phyloP scores from a whole-genome alignment of 768 basidiomycete genomes.

The Mycena kentingensis region DNA sequence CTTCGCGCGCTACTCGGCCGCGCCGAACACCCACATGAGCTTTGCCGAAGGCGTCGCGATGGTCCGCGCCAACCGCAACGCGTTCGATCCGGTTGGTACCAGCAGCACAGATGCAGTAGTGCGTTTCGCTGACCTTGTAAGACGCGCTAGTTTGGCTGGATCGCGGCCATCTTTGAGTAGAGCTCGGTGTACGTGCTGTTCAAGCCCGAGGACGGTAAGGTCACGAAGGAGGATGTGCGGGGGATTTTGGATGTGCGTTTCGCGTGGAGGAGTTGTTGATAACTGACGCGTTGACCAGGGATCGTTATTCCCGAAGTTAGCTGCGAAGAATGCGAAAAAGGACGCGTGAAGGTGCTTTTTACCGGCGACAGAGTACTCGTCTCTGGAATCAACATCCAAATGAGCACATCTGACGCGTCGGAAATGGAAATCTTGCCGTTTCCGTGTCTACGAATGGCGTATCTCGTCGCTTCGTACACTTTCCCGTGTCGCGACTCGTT shows the following conservation, averaged over 20 bases:
- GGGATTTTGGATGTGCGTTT: slow-evolving; percentile 41
- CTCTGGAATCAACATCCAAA: no score
- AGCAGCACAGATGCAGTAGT: no score
- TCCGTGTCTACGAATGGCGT: no score
- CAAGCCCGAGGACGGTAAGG: slow-evolving; percentile 37
- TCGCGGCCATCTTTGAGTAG: slow-evolving; percentile 45
- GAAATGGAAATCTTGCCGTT: background rate
- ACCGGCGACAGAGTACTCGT: background rate
- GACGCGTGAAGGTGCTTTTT: background rate
- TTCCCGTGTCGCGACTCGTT: no score
- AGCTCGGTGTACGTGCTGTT: slow-evolving; percentile 40
- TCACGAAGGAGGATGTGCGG: slow-evolving; percentile 43
- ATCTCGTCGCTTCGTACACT: no score
- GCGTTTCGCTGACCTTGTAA: background rate
- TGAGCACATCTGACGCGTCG: background rate
- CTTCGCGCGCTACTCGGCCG: slow-evolving; percentile 43
- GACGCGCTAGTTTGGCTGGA: slow-evolving; percentile 42
- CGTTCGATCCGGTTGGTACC: slow-evolving; percentile 37
- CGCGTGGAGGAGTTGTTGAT: no score
- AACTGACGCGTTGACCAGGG: background rate
- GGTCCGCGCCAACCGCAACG: slow-evolving; percentile 43
- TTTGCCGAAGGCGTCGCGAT: slow-evolving; percentile 42
- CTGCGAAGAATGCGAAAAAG: slow-evolving; percentile 4
- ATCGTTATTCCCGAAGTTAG: slow-evolving; percentile 10
- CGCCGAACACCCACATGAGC: slow-evolving; percentile 42